Base-by-base conservation (phyloP, 2,329 filamentous ascomycete genomes). In the Penicillium brevicompactum region DNA sequence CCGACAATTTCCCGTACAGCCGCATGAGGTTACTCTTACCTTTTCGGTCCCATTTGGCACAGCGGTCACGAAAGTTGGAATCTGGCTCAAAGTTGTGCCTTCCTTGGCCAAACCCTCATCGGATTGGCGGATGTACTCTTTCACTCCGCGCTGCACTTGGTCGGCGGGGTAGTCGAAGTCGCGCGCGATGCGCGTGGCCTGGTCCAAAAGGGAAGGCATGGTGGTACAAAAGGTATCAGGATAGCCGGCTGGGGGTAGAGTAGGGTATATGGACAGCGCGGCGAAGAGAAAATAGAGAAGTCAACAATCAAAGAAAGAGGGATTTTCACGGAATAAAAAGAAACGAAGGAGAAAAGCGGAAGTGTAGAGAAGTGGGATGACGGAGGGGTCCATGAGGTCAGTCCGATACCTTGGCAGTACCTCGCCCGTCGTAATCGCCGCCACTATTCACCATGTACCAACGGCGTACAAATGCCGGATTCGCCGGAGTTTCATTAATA, bases 21-120 rank as follows among this genome's bases (percentile, higher is more conserved):
- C 5, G 32, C 31, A 54, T 32, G 27, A 30, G 27, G 44, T 42
- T 34, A 18, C 66, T 38, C 66, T 67, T 78, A 93, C 92, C 87
- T 97, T 96, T 78, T 99, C 94, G 3, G 92, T 97, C 67, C 94
- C 94, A 83, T 97, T 94, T 70, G 94, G 94, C 27, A 97, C 92
- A 34, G 86, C 88, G 1, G 94, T 97, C 63, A 99, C 93, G 76
- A 96, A 99, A 41, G 92, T 96, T 7, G 94, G 94, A 69, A 99
- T 97, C 79, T 97, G 94, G 78, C 90, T 93, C 79, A 99, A 78
- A 65, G 88, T 92, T 31, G 90, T 88, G 59, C 87, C 88, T 66
- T 92, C 86, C 67, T 87, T 86, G 57, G 85, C 78, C 63, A 97
- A 79, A 27, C 94, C 94, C 80, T 96, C 90, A 62, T 89, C 81